Evolutionary conservation across 208 protist species (phyloP).

Genomic region (Leptomonas pyrrhocoris): DNA sequence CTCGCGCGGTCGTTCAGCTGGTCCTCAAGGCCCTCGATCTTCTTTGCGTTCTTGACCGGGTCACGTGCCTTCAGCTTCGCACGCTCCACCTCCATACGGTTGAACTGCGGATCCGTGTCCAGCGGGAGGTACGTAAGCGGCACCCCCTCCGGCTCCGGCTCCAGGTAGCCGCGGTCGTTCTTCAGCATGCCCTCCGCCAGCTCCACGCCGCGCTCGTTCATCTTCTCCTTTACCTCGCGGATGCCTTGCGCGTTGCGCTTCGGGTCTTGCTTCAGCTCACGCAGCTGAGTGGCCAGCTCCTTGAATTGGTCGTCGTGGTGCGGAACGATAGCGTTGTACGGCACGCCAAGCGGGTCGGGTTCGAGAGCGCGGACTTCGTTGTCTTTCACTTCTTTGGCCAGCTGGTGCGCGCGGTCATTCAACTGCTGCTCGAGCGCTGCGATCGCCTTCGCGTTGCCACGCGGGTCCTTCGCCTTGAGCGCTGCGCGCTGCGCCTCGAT

Average conservation of each 20-base stretch:
- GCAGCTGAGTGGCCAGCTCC: conserved; percentile 49
- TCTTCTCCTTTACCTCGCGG: conserved; percentile 39
- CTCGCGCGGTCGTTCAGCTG: conserved; percentile 67
- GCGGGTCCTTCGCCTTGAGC: conserved; percentile 68
- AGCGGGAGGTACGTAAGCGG: conserved; percentile 59
- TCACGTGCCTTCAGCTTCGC: conserved; percentile 67
- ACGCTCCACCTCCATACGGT: conserved; percentile 68
- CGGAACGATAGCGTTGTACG: conserved; percentile 54
- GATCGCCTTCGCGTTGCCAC: conserved; percentile 51
- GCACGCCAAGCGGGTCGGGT: conserved; percentile 52
- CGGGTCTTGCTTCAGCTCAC: conserved; percentile 60
- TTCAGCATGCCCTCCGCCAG: conserved; percentile 51
- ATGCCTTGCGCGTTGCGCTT: conserved; percentile 47
- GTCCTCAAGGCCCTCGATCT: conserved; percentile 68
- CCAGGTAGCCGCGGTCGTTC: conserved; percentile 68
- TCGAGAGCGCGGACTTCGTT: conserved; percentile 56
- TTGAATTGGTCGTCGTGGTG: conserved; percentile 69
- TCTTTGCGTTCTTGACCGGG: conserved; percentile 49
- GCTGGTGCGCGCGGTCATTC: conserved; percentile 69
- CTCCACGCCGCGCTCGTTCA: conserved; percentile 63
- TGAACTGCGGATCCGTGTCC: conserved; percentile 66
- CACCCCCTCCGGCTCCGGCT: conserved; percentile 58
- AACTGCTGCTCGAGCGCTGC: conserved; percentile 60
- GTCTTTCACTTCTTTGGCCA: conserved; percentile 73
- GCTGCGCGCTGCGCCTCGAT: conserved; percentile 65